Conservation (phyloP, 2,329 filamentous ascomycete species). For the Fusarium sublunatum region DNA sequence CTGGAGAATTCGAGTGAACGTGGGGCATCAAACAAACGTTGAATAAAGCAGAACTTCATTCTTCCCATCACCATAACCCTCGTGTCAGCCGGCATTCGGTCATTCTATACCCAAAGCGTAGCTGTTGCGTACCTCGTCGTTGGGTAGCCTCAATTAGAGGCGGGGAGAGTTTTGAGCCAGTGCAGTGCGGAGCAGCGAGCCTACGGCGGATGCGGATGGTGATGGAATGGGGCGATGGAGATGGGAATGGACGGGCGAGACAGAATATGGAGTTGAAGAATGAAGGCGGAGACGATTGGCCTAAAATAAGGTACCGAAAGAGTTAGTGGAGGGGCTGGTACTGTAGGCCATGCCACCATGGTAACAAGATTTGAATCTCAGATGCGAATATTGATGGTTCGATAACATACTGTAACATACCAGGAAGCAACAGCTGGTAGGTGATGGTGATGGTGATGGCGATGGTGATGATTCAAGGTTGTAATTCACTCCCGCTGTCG, state of each 20-base stretch:
- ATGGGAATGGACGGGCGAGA: constrained; percentile 33
- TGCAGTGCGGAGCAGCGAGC: constrained; percentile 32
- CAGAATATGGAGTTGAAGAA: constrained; percentile 23
- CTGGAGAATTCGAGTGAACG: constrained; percentile 12
- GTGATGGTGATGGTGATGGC: not conserved
- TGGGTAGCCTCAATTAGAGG: constrained; percentile 26
- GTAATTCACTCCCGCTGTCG: not conserved
- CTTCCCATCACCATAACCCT: constrained; percentile 14
- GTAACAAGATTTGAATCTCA: constrained; percentile 12
- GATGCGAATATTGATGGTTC: not conserved
- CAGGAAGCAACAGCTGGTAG: no score
- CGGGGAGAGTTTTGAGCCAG: constrained; percentile 34
- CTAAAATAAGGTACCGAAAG: not conserved
- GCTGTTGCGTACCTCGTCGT: constrained; percentile 17
- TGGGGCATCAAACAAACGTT: constrained; percentile 1
- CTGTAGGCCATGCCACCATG: not conserved
- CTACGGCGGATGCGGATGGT: constrained; percentile 19
- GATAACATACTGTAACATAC: no score
- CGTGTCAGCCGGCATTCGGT: constrained; percentile 6
- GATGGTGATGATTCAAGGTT: constrained; percentile 4
- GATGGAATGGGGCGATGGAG: constrained; percentile 33
- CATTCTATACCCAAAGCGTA: constrained; percentile 40
- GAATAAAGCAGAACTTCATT: constrained; percentile 11
- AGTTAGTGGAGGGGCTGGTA: not conserved
- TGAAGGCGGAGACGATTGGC: constrained; percentile 32